phyloP scores from a whole-genome alignment of 768 basidiomycete species.

The Lanmaoa pseudosensibilis region DNA sequence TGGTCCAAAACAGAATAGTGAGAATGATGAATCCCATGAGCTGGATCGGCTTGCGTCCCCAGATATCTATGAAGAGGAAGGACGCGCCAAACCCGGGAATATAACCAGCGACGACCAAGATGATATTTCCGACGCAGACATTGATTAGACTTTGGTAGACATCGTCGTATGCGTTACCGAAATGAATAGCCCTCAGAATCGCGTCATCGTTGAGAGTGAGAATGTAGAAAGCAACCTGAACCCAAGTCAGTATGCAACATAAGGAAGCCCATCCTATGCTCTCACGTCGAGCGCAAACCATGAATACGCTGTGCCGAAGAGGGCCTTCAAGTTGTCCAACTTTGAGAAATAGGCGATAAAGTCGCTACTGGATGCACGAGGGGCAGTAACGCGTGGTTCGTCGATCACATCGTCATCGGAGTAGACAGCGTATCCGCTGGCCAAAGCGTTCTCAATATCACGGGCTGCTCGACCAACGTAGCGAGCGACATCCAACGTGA shows the following conservation, averaged over 20 bases:
- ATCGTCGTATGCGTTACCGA: not conserved
- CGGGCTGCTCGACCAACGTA: constrained; percentile 68
- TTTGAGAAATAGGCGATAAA: constrained; percentile 66
- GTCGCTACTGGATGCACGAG: constrained; percentile 65
- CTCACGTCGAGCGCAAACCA: constrained; percentile 85
- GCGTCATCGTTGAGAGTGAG: constrained; percentile 68
- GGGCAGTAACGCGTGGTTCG: constrained; percentile 54
- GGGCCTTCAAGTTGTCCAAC: constrained; percentile 73
- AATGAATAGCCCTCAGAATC: not conserved
- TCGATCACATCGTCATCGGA: constrained; percentile 50
- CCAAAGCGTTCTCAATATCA: constrained; percentile 68
- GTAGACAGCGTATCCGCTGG: constrained; percentile 44
- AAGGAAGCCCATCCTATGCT: constrained; percentile 35
- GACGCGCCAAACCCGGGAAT: constrained; percentile 66
- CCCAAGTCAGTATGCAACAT: not conserved
- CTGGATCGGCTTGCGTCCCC: constrained; percentile 82
- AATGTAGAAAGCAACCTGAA: constrained; percentile 79
- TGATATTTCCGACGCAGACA: constrained; percentile 65
- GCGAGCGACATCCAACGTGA: constrained; percentile 83
- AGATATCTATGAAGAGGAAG: constrained; percentile 62
- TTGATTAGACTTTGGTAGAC: constrained; percentile 60
- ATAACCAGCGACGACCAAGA: constrained; percentile 69
- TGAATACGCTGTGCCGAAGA: constrained; percentile 72
- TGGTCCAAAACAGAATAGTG: constrained; percentile 60
- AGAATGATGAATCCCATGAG: constrained; percentile 70